Conservation (phyloP, 257 asterid genomes). For the Salvia splendens region DNA sequence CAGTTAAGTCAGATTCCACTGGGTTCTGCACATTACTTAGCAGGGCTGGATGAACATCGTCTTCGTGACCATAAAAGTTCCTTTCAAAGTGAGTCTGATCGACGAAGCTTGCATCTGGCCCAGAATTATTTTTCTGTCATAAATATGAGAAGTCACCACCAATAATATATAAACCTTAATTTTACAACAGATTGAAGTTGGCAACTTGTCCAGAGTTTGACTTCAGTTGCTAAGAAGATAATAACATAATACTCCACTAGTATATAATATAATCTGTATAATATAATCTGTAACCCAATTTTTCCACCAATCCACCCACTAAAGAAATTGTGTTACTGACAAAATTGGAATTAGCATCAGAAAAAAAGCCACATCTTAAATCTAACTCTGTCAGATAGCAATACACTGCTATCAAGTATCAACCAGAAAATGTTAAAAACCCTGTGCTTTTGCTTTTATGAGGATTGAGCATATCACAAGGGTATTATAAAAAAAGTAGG, state of each 20-base stretch:
- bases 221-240: background rate
- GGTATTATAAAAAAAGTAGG: background rate
- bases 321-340: background rate
- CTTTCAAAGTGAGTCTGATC: conserved; percentile 56
- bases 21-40: conserved; percentile 52
- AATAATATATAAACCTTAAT: conserved; percentile 16
- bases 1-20: conserved; percentile 50
- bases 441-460: background rate
- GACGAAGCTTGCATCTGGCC: conserved; percentile 54
- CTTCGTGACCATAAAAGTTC: conserved; percentile 56
- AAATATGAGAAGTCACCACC: conserved; percentile 34
- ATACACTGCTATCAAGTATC: background rate
- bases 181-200: conserved; percentile 1
- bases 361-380: conserved; percentile 14
- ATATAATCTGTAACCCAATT: conserved; percentile 1
- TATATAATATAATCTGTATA: background rate
- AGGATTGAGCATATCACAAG: background rate
- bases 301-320: background rate
- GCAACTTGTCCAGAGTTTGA: conserved; percentile 7
- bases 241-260: background rate
- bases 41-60: conserved; percentile 43
- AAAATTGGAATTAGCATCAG: background rate
- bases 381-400: background rate
- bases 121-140: conserved; percentile 59
- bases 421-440: background rate